Conservation (phyloP, 768 basidiomycete species). For the Leccinellum luteum region DNA sequence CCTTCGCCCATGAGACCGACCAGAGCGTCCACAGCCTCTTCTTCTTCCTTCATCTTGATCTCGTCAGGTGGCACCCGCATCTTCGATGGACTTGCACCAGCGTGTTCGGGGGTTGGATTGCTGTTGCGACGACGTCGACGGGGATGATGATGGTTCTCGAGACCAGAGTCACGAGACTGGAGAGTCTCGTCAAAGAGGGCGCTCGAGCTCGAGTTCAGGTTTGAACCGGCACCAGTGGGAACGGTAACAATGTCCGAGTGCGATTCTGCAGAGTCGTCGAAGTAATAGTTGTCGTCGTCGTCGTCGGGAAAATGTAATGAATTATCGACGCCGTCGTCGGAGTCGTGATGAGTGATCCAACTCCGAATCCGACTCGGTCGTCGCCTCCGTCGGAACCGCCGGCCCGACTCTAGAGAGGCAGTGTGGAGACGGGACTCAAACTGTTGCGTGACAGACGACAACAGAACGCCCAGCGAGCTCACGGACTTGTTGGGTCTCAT, state of each 20-base stretch:
- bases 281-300: background rate
- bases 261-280: constrained; percentile 8
- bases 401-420: background rate
- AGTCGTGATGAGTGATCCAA: constrained; percentile 11
- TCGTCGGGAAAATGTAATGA: constrained; percentile 14
- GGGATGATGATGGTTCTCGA: background rate
- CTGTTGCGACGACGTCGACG: background rate
- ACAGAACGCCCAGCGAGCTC: constrained; percentile 1
- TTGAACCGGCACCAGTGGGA: background rate
- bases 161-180: background rate
- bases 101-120: background rate
- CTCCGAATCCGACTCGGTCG: constrained; percentile 15
- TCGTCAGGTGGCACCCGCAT: constrained; percentile 25
- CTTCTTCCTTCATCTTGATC: constrained; percentile 20
- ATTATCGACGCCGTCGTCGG: constrained; percentile 8
- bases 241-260: background rate
- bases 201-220: background rate
- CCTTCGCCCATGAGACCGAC: constrained; percentile 39
- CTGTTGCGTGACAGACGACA: constrained; percentile 24
- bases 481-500: constrained; percentile 1
- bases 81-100: background rate
- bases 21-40: constrained; percentile 33
- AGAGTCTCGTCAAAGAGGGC: background rate
- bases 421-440: constrained; percentile 19
- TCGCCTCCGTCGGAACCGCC: background rate